Base-by-base conservation (phyloP, 306 rosid genomes). In the Abrus pulchellus region DNA sequence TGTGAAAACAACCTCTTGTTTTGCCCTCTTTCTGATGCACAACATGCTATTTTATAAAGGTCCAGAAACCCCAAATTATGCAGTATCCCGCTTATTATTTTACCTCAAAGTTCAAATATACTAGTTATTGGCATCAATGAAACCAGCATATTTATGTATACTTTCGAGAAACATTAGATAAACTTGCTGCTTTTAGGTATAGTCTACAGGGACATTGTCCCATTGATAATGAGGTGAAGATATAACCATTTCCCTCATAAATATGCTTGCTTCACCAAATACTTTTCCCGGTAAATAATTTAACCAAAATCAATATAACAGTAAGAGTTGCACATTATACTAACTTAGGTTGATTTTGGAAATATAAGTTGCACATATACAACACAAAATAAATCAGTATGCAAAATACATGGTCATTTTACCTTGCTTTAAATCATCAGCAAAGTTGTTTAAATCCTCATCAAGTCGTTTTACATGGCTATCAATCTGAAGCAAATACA, bases 391-490 rank as follows among this genome's bases (percentile, higher is more conserved):
- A 80, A 80, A 65, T 50, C 78, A 50, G 72, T 72, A 71, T 38
- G 53, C 13, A 84, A 48, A 81, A 45, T 63, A 62, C 68, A 59
- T 30, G 6, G 72, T 62, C 75, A 63, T 48, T 71, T 80, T 91
- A 91, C 99, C 99, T 90, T 93, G 99, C 89, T 95, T 95, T 81
- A 95, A 88, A 87, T 95, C 99, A 83, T 95, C 98, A 0, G 93
- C 94, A 80, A 93, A 95, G 88, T 93, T 86, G 87, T 84, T 88
- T 82, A 95, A 86, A 87, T 95, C 99, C 89, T 93, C 97, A 73
- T 95, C 98, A 69, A 95, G 98, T 60, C 98, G 89, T 89, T 95
- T 95, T 44, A 95, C 77, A 80, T 95, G 99, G 84, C 99, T 89
- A 79, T 95, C 99, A 85, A 95, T 93, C 99, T 95, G 89, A 82